A percentile compares a stretch with the other conserved stretches of the same genome.
Evolutionary conservation across 73 alveolate species (phyloP).

Genomic region (Paramecium primaurelia): DNA sequence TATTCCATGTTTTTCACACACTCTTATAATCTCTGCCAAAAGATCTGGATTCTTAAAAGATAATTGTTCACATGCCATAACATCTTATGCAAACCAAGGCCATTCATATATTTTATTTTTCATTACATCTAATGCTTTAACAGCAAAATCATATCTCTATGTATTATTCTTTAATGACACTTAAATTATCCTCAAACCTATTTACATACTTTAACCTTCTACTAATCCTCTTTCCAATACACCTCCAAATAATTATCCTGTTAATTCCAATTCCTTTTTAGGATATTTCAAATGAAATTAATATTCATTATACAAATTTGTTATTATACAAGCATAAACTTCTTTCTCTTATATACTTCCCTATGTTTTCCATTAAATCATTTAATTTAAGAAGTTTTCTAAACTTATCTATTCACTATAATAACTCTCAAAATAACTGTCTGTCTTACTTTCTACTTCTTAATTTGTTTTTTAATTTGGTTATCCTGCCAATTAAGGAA

Average conservation of each 20-base stretch:
- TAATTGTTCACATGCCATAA: not conserved
- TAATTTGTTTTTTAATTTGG: conserved; percentile 72
- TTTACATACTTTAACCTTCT: not conserved
- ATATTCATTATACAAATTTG: conserved; percentile 95
- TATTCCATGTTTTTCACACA: conserved; percentile 10
- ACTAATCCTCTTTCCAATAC: conserved; percentile 38
- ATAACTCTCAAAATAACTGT: conserved; percentile 85
- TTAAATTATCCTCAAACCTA: not conserved
- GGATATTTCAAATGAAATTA: conserved; percentile 95
- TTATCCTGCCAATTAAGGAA: conserved; percentile 74
- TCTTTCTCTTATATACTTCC: conserved; percentile 84
- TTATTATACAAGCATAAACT: conserved; percentile 97
- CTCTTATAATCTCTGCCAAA: not conserved
- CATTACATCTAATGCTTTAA: conserved; percentile 27
- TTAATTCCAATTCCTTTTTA: conserved; percentile 83
- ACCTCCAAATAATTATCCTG: conserved; percentile 92
- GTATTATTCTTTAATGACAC: not conserved
- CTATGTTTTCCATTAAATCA: conserved; percentile 80
- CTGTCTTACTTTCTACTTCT: conserved; percentile 92
- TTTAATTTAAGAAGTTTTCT: conserved; percentile 76
- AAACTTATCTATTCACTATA: conserved; percentile 85
- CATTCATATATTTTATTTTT: conserved; percentile 39
- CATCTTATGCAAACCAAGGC: conserved; percentile 12
- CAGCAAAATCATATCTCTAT: conserved; percentile 26
- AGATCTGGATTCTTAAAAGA: conserved; percentile 7